Evolutionary conservation across 192 early-diverging fungal species (phyloP).

Genomic region (Endogone sp.): DNA sequence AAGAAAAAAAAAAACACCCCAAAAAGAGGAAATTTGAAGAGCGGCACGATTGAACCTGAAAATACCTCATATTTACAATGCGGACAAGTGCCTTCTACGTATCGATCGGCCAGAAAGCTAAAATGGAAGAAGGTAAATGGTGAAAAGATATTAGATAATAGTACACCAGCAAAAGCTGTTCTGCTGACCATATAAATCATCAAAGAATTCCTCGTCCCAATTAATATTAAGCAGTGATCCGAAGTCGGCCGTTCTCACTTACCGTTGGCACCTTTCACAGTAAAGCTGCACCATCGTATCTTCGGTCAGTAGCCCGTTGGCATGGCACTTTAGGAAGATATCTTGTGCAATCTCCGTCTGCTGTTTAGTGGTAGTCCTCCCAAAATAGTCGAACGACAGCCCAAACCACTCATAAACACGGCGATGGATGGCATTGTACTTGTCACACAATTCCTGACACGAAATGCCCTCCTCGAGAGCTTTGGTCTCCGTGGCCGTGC

Average conservation of each 20-base stretch:
- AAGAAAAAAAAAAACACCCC: no score
- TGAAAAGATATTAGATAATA: no score
- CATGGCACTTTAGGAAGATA: conserved; percentile 73
- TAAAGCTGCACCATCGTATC: conserved; percentile 84
- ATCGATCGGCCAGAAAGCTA: conserved; percentile 96
- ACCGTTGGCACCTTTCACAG: conserved; percentile 80
- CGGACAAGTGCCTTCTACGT: conserved; percentile 95
- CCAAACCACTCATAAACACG: conserved; percentile 94
- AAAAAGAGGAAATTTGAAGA: no score
- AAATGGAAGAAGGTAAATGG: background rate
- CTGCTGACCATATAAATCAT: no score
- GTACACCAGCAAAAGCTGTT: no score
- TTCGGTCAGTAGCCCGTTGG: conserved; percentile 68
- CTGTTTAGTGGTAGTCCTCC: conserved; percentile 84
- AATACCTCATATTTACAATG: conserved; percentile 72
- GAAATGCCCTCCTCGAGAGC: conserved; percentile 88
- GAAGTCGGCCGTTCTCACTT: conserved; percentile 5
- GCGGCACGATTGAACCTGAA: background rate
- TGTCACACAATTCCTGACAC: conserved; percentile 94
- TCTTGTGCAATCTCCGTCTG: conserved; percentile 94
- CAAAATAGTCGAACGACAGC: conserved; percentile 94
- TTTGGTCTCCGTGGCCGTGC: conserved; percentile 98
- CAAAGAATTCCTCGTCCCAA: no score
- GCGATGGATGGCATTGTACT: conserved; percentile 86
- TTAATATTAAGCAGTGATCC: no score